A percentile compares a stretch with the other conserved stretches of the same genome.
Conservation (phyloP, 177 flowering plant species). For the Telopea speciosissima region DNA sequence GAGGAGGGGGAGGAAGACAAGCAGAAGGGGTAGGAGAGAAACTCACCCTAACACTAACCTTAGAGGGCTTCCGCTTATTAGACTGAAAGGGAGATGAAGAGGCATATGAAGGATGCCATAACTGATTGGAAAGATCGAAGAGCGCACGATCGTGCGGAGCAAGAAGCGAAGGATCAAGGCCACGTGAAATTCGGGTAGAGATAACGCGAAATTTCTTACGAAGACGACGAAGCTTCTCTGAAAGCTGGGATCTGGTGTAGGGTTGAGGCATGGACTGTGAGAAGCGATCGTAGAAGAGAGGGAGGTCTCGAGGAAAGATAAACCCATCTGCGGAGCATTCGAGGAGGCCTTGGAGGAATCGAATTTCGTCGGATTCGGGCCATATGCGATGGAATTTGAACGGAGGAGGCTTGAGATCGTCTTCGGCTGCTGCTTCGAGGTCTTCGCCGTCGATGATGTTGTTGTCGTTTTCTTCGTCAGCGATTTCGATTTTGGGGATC, state of each 20-base stretch:
- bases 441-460: neutral
- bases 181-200: constrained; percentile 42
- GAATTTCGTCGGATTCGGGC: constrained; percentile 62
- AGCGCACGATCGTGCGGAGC: constrained; percentile 49
- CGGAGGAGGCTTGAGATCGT: constrained; percentile 30
- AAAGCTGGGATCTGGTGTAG: constrained; percentile 57
- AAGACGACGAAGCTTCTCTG: constrained; percentile 61
- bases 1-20: neutral
- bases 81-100: constrained; percentile 31
- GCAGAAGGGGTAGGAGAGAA: constrained; percentile 11
- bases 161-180: constrained; percentile 28
- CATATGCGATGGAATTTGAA: constrained; percentile 67
- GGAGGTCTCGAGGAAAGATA: constrained; percentile 50
- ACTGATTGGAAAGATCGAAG: constrained; percentile 37
- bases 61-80: constrained; percentile 1
- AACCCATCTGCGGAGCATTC: constrained; percentile 30
- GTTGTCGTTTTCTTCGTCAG: neutral
- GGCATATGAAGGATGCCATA: constrained; percentile 43
- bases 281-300: constrained; percentile 41
- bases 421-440: constrained; percentile 7
- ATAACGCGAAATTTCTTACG: constrained; percentile 51
- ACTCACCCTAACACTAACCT: constrained; percentile 12
- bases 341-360: constrained; percentile 53
- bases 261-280: constrained; percentile 42
- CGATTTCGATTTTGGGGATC: constrained; percentile 14